Percentiles rank a stretch among this genome's conserved stretches.
Conservation (phyloP, 2,329 filamentous ascomycete species). For the Aspergillus awamori region DNA sequence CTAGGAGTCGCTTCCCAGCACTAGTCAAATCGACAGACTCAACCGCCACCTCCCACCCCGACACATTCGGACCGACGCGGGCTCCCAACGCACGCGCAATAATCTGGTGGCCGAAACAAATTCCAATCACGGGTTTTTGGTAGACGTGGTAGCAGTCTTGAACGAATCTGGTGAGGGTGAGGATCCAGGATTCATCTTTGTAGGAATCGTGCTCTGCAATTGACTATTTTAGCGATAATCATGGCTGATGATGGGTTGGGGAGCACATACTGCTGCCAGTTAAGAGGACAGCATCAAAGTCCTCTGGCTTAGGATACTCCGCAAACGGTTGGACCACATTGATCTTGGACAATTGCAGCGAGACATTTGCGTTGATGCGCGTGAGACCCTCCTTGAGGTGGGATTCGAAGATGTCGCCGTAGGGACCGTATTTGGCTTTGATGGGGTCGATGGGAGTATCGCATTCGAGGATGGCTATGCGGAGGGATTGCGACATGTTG, state of each 20-base stretch:
- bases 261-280: slow-evolving; percentile 35
- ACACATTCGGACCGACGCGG: slow-evolving; percentile 42
- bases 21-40: slow-evolving; percentile 45
- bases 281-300: slow-evolving; percentile 31
- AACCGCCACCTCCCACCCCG: slow-evolving; percentile 53
- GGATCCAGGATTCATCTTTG: slow-evolving; percentile 50
- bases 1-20: slow-evolving; percentile 46
- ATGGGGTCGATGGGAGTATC: slow-evolving; percentile 34
- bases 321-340: slow-evolving; percentile 25
- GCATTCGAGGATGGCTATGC: slow-evolving; percentile 33
- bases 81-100: slow-evolving; percentile 48
- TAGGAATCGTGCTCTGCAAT: slow-evolving; percentile 45
- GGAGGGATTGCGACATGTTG: slow-evolving; percentile 17
- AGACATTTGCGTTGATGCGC: slow-evolving; percentile 11
- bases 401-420: slow-evolving; percentile 32
- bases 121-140: slow-evolving; percentile 44
- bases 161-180: slow-evolving; percentile 47
- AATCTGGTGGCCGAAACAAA: slow-evolving; percentile 57
- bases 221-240: neutral
- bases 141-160: slow-evolving; percentile 23
- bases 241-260: neutral
- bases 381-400: slow-evolving; percentile 26
- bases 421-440: slow-evolving; percentile 20
- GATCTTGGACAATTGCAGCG: slow-evolving; percentile 26
- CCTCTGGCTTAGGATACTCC: slow-evolving; percentile 26